Evolutionary conservation across 2,329 filamentous ascomycete genomes (phyloP), one percentile per base, ranked within the genome.

Genomic region (Mariannaea sp.): DNA sequence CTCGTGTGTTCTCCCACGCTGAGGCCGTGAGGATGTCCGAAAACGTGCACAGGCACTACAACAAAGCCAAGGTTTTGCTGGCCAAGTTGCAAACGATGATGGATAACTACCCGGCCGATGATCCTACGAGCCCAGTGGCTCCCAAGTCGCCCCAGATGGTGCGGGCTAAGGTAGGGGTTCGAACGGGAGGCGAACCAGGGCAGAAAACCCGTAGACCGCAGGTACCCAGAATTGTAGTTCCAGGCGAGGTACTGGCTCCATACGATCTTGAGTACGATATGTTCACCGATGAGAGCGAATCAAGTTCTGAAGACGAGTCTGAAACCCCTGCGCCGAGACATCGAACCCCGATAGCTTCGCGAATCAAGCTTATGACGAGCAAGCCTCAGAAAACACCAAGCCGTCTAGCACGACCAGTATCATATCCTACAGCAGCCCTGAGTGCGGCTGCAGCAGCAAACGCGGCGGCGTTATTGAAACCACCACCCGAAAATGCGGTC

Each of bases 1-100:
- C 83, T 46, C 80, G 85, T 48, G 73, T 80, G 22, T 84, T 80
- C 56, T 76, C 84, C 7, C 80, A 84, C 56, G 82, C 82, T 52
- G 85, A 88, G 68, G 83, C 85, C 3, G 70, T 77, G 57, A 81
- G 84, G 61, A 85, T 88, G 79, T 75, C 80, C 4, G 82, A 87
- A 53, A 87, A 83, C 57, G 80, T 87, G 19, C 77, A 79, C 49
- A 77, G 83, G 13, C 85, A 88, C 68, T 81, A 83, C 63, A 80
- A 79, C 65, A 80, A 84, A 41, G 82, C 80, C 48, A 82, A 81
- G 64, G 77, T 77, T 19, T 80, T 87, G 53, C 72, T 84, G 14
- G 70, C 77, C 4, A 87, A 86, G 68, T 74, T 87, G 30, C 75
- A 80, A 65, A 76, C 74, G 1, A 85, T 86, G 80, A 75, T 77